Percentiles rank a stretch among this genome's conserved stretches.
phyloP scores from a whole-genome alignment of 768 basidiomycete genomes.

The Leccinum broughii region DNA sequence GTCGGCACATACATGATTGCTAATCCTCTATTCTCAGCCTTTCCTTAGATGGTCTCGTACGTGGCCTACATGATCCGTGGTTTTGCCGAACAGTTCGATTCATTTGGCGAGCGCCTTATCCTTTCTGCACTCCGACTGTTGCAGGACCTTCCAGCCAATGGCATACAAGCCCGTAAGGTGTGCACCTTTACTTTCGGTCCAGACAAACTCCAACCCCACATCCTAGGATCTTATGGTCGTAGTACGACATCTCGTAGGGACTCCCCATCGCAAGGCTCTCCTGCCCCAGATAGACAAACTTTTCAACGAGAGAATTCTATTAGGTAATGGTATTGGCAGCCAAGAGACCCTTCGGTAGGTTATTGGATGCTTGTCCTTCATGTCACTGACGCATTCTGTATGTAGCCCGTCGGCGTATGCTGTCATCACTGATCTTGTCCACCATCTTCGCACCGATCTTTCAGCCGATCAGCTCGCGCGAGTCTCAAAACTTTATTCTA shows the following conservation, averaged over 20 bases:
- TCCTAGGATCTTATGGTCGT: conserved; percentile 87
- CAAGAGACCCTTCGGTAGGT: conserved; percentile 80
- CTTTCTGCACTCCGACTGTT: conserved; percentile 81
- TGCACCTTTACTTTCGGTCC: conserved; percentile 2
- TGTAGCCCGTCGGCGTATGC: conserved; percentile 77
- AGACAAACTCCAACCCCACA: conserved; percentile 1
- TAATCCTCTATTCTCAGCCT: conserved; percentile 7
- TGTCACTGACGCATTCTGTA: conserved; percentile 29
- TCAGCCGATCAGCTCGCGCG: conserved; percentile 71
- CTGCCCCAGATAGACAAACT: conserved; percentile 85
- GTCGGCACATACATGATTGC: conserved; percentile 36
- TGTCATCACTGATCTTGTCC: conserved; percentile 89
- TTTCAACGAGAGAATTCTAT: conserved; percentile 84
- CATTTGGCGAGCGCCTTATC: conserved; percentile 80
- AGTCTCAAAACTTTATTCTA: conserved; percentile 82
- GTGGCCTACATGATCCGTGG: conserved; percentile 86
- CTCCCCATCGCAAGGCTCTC: conserved; percentile 74
- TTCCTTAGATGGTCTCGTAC: conserved; percentile 79
- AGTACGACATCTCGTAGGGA: conserved; percentile 84
- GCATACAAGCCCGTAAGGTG: conserved; percentile 80
- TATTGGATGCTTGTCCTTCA: not conserved
- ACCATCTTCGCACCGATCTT: conserved; percentile 85
- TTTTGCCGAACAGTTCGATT: conserved; percentile 59
- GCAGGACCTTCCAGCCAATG: conserved; percentile 90
- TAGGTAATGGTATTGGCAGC: conserved; percentile 81